A percentile compares a stretch with the other conserved stretches of the same genome.
Conservation (phyloP, 768 basidiomycete species). For the Xanthoconium purpureum region DNA sequence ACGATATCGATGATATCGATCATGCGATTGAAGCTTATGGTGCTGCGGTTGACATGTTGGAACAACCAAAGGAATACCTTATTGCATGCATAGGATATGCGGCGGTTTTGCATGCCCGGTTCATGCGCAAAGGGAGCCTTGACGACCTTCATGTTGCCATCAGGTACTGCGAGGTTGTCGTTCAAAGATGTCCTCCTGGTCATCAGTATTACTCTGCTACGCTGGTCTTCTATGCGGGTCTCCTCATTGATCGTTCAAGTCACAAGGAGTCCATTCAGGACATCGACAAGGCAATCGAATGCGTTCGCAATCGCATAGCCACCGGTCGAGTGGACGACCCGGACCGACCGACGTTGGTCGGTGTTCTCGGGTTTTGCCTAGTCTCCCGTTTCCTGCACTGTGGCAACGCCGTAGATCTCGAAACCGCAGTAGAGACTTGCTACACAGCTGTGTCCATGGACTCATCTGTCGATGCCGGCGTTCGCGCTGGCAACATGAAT, state of each 20-base stretch:
- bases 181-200: slow-evolving; percentile 2
- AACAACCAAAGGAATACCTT: slow-evolving; percentile 3
- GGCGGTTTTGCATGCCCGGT: background rate
- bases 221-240: slow-evolving; percentile 7
- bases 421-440: slow-evolving; percentile 22
- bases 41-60: slow-evolving; percentile 4
- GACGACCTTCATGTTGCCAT: slow-evolving; percentile 15
- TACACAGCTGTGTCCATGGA: slow-evolving; percentile 7
- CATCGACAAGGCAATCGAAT: slow-evolving; percentile 15
- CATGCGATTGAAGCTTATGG: slow-evolving; percentile 7
- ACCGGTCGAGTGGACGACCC: slow-evolving; percentile 2
- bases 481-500: slow-evolving; percentile 2
- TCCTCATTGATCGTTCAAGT: slow-evolving; percentile 10
- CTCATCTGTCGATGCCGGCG: slow-evolving; percentile 2
- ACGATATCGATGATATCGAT: slow-evolving; percentile 17
- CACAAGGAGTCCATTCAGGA: slow-evolving; percentile 13
- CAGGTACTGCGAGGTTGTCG: slow-evolving; percentile 6
- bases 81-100: slow-evolving; percentile 6
- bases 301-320: slow-evolving; percentile 7
- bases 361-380: slow-evolving; percentile 14
- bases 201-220: background rate
- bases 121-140: slow-evolving; percentile 4
- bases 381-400: slow-evolving; percentile 16
- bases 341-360: background rate
- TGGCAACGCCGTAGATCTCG: slow-evolving; percentile 23